A percentile compares a stretch with the other conserved stretches of the same genome.
Evolutionary conservation across 139 green algal species (phyloP).

Genomic region (Ostreobium quekettii): DNA sequence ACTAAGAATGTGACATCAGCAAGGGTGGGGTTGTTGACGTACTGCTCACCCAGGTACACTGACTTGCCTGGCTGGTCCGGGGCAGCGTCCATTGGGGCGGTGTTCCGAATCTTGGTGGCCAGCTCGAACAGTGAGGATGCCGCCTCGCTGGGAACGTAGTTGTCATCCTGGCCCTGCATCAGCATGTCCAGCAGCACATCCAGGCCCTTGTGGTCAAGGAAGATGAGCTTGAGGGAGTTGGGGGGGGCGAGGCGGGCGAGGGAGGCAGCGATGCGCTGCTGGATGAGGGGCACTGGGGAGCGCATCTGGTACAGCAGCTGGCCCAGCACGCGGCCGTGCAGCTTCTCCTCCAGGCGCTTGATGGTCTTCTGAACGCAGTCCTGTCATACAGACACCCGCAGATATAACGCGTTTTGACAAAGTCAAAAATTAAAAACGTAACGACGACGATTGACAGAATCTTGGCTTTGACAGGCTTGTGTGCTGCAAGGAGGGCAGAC

Average conservation of each 20-base stretch:
- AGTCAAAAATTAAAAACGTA: no score
- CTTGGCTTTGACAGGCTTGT: no score
- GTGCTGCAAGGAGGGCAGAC: no score
- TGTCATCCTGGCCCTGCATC: constrained; percentile 28
- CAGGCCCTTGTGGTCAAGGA: constrained; percentile 64
- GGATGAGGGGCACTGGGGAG: constrained; percentile 35
- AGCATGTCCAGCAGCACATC: constrained; percentile 83
- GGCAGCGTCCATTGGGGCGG: constrained; percentile 26
- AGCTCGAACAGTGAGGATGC: constrained; percentile 64
- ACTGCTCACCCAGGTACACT: constrained; percentile 69
- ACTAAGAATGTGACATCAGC: constrained; percentile 89
- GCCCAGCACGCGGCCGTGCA: constrained; percentile 36
- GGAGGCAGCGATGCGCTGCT: constrained; percentile 63
- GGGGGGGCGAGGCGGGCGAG: constrained; percentile 68
- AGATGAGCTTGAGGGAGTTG: constrained; percentile 58
- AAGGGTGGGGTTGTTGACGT: constrained; percentile 83
- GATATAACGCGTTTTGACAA: no score
- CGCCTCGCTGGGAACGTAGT: constrained; percentile 40
- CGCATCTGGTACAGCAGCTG: constrained; percentile 73
- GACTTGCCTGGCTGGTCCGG: constrained; percentile 25
- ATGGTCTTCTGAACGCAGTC: constrained; percentile 96
- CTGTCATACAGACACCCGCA: no score
- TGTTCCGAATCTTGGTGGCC: constrained; percentile 59
- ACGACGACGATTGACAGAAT: no score
- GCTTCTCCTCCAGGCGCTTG: constrained; percentile 86